Conservation (phyloP, 805 yeast genomes). For the Candida manassasensis region DNA sequence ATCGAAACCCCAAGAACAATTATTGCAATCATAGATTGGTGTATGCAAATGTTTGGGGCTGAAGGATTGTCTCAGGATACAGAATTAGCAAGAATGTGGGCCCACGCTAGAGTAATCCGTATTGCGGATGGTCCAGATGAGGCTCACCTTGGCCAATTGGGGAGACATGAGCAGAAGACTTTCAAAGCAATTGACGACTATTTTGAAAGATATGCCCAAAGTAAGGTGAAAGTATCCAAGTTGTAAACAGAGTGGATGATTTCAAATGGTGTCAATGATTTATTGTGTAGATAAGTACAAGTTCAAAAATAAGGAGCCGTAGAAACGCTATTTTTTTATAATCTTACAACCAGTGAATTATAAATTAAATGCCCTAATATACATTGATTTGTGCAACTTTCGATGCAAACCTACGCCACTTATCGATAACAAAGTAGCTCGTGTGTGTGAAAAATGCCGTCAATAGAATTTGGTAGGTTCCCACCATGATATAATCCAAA, state of each 20-base stretch:
- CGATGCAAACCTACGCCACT: no score
- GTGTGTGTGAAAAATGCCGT: no score
- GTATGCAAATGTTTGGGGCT: conserved; percentile 61
- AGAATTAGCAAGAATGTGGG: conserved; percentile 51
- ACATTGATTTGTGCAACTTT: no score
- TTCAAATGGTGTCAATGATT: no score
- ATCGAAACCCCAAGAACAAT: conserved; percentile 58
- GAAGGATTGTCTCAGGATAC: conserved; percentile 62
- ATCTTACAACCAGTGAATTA: conserved; percentile 1
- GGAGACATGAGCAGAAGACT: conserved; percentile 40
- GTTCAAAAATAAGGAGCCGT: no score
- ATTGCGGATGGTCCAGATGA: conserved; percentile 72
- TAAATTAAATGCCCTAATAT: not conserved
- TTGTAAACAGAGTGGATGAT: no score
- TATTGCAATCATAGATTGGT: conserved; percentile 51
- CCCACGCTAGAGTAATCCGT: conserved; percentile 49
- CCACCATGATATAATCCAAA: no score
- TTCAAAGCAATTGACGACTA: conserved; percentile 32
- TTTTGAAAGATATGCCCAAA: conserved; percentile 20
- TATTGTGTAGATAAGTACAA: no score
- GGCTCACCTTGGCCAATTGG: conserved; percentile 56
- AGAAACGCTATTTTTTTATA: no score
- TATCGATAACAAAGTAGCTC: no score
- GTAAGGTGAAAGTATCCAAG: conserved; percentile 18
- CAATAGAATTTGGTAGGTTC: no score